These are phyloP conservation scores for Beta corolliflora DNA, from an alignment of 179 eudicot species.

Conservation along the genomic window DNA sequence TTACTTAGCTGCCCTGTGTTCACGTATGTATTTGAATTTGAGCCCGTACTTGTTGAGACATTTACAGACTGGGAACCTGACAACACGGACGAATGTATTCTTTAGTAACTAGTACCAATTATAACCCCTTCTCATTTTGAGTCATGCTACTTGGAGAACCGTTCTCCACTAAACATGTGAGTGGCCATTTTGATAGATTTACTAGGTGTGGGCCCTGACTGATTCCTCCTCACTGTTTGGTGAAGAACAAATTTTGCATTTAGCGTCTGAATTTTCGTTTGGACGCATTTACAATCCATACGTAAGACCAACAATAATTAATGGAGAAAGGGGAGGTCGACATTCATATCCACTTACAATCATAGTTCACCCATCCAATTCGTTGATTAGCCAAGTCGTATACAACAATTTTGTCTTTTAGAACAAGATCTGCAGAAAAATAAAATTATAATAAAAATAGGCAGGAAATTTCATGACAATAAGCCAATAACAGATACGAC, in stretches of 20 bases:
- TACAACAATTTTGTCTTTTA: conserved; percentile 74
- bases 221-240: too few species aligned
- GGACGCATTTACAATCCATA: too few species aligned
- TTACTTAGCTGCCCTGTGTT: conserved; percentile 63
- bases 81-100: background rate
- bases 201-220: too few species aligned
- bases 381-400: conserved; percentile 83
- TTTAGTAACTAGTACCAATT: background rate
- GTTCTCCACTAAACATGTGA: too few species aligned
- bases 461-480: too few species aligned
- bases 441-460: background rate
- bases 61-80: conserved; percentile 75
- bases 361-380: conserved; percentile 85
- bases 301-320: background rate
- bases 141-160: too few species aligned
- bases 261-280: background rate
- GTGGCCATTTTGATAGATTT: too few species aligned
- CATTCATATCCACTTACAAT: conserved; percentile 56
- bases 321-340: background rate
- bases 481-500: background rate
- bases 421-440: conserved; percentile 64
- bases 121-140: background rate
- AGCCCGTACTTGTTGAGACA: conserved; percentile 60
- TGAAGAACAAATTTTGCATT: background rate
- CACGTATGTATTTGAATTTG: conserved; percentile 62